These are phyloP conservation scores for Lepidium sativum DNA, from an alignment of 345 rosid genomes.

Conservation along the genomic window DNA sequence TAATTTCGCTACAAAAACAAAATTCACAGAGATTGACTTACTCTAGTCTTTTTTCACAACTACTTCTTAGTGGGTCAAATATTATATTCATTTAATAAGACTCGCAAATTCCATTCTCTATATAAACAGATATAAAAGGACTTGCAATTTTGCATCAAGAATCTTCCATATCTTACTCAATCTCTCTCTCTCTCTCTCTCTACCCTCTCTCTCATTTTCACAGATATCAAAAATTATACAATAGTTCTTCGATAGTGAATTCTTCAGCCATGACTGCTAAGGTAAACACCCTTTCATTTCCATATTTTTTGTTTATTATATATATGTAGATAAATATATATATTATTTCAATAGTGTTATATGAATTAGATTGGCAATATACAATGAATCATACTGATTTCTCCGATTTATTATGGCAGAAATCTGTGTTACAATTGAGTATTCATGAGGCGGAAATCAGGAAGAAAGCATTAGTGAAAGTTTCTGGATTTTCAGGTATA, in stretches of 20 bases:
- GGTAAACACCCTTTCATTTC: not conserved
- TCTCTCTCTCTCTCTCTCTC: not conserved
- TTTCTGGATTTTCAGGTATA: slow-evolving; percentile 43
- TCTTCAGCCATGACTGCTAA: slow-evolving; percentile 11
- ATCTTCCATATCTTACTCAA: not conserved
- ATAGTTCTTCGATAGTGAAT: not conserved
- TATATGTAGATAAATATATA: no score
- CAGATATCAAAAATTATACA: not conserved
- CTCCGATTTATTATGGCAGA: slow-evolving; percentile 25
- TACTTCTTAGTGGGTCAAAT: not conserved
- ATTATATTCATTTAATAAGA: not conserved
- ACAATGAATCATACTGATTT: not conserved
- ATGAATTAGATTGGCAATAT: not conserved
- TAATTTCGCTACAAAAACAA: not conserved
- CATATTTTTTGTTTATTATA: not conserved
- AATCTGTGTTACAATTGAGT: slow-evolving; percentile 47
- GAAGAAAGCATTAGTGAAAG: slow-evolving; percentile 42
- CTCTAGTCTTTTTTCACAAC: not conserved
- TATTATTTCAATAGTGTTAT: not conserved
- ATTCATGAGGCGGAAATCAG: slow-evolving; percentile 31
- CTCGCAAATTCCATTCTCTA: not conserved
- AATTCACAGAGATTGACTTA: not conserved
- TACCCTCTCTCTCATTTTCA: not conserved
- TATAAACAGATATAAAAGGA: not conserved
- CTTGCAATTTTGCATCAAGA: slow-evolving; percentile 5